Evolutionary conservation across 2,329 filamentous ascomycete species (phyloP).

Genomic region (Venturia aucupariae): DNA sequence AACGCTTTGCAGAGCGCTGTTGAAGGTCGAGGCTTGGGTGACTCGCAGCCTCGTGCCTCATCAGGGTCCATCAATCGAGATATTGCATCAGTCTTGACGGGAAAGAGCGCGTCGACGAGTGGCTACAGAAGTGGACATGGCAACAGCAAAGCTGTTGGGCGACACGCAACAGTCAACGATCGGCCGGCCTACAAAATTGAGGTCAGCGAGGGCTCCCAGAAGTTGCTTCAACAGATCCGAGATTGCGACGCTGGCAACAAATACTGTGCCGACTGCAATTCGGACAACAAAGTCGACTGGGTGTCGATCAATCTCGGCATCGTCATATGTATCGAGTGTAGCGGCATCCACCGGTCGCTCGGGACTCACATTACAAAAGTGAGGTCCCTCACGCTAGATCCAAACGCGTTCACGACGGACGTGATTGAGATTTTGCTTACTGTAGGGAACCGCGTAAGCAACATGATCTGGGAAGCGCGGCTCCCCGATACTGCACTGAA

Average conservation of each 20-base stretch:
- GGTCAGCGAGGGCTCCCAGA: slow-evolving; percentile 76
- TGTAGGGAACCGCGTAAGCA: slow-evolving; percentile 88
- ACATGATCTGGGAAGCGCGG: slow-evolving; percentile 90
- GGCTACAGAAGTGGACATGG: slow-evolving; percentile 37
- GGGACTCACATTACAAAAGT: slow-evolving; percentile 98
- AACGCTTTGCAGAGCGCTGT: slow-evolving; percentile 95
- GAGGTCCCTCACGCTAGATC: slow-evolving; percentile 87
- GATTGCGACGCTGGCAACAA: slow-evolving; percentile 88
- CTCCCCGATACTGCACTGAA: slow-evolving; percentile 58
- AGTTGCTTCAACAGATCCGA: slow-evolving; percentile 75
- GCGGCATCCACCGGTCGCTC: slow-evolving; percentile 89
- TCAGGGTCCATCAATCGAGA: slow-evolving; percentile 61
- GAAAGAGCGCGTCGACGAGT: slow-evolving; percentile 71
- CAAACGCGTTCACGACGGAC: slow-evolving; percentile 91
- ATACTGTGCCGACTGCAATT: slow-evolving; percentile 90
- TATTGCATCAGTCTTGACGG: slow-evolving; percentile 85
- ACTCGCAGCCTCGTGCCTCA: slow-evolving; percentile 34
- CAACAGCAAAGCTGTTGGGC: slow-evolving; percentile 54
- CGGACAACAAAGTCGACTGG: slow-evolving; percentile 91
- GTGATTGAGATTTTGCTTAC: slow-evolving; percentile 89
- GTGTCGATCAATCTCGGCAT: slow-evolving; percentile 97
- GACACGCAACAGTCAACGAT: slow-evolving; percentile 76
- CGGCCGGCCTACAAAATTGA: slow-evolving; percentile 60
- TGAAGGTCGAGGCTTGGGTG: slow-evolving; percentile 58
- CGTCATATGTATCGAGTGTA: slow-evolving; percentile 94